These are phyloP conservation scores for Globisporangium nagaii DNA, from an alignment of 352 stramenopile genomes.

Conservation along the genomic window DNA sequence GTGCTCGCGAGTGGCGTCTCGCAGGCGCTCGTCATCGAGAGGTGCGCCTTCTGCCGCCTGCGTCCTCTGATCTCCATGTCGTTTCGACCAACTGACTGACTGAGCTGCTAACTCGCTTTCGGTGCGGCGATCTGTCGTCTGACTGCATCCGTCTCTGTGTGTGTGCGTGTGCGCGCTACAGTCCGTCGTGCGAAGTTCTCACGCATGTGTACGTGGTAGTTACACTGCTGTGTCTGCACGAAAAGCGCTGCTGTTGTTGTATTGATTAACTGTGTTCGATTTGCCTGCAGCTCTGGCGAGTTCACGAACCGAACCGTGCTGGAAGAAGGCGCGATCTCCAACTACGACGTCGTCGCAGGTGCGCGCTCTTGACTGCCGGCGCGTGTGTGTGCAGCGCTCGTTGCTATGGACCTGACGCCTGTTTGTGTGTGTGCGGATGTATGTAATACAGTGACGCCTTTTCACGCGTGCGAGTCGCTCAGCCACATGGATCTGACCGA, in stretches of 20 bases:
- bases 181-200: slow-evolving; percentile 44
- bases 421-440: no score
- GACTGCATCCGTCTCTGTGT: not conserved
- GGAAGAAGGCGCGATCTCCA: slow-evolving; percentile 21
- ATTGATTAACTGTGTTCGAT: not conserved
- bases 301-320: slow-evolving; percentile 62
- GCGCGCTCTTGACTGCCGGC: not conserved
- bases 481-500: slow-evolving; percentile 31
- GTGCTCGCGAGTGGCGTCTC: slow-evolving; percentile 9
- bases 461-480: slow-evolving; percentile 59
- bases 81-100: not conserved
- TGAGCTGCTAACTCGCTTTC: no score
- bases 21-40: slow-evolving; percentile 41
- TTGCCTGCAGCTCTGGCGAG: slow-evolving; percentile 43
- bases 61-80: not conserved
- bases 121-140: no score
- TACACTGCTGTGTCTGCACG: not conserved
- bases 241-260: not conserved
- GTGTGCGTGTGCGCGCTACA: slow-evolving; percentile 13
- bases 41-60: slow-evolving; percentile 20
- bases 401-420: not conserved
- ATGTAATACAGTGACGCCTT: slow-evolving; percentile 45
- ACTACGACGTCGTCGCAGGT: slow-evolving; percentile 44
- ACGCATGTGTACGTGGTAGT: slow-evolving; percentile 57
- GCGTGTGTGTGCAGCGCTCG: not conserved